These are phyloP conservation scores for Phaeotremella skinneri DNA, from an alignment of 768 basidiomycete genomes.

Conservation along the genomic window DNA sequence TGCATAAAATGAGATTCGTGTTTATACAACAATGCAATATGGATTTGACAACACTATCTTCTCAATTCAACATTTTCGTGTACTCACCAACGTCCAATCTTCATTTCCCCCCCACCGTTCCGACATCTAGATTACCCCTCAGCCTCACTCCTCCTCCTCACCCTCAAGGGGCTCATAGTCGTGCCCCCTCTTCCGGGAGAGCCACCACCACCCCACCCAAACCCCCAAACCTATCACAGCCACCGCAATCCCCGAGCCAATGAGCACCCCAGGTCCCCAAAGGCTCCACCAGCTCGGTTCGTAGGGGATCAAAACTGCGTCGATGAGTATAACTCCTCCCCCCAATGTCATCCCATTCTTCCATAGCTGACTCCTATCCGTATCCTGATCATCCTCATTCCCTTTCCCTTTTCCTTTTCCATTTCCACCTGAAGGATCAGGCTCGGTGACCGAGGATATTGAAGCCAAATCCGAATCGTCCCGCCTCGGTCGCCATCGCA, in stretches of 20 bases:
- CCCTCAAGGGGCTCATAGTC: constrained; percentile 89
- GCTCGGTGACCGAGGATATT: neutral
- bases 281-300: constrained; percentile 70
- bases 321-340: constrained; percentile 86
- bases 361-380: constrained; percentile 60
- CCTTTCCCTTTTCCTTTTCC: constrained; percentile 62
- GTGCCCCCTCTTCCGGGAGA: constrained; percentile 60
- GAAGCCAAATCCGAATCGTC: constrained; percentile 53
- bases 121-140: neutral
- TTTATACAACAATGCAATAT: too few species aligned
- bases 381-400: constrained; percentile 15
- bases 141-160: constrained; percentile 47
- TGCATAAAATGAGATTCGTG: too few species aligned
- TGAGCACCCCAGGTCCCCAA: constrained; percentile 58
- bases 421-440: constrained; percentile 63
- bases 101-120: too few species aligned
- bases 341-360: constrained; percentile 78
- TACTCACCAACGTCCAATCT: neutral
- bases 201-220: constrained; percentile 62
- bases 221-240: constrained; percentile 71
- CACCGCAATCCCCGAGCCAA: constrained; percentile 63
- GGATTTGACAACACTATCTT: too few species aligned
- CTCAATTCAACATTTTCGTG: too few species aligned
- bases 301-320: constrained; percentile 78
- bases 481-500: constrained; percentile 55